Base-by-base conservation (phyloP, 1,139 yeast species). In the Maudiozyma humilis region DNA sequence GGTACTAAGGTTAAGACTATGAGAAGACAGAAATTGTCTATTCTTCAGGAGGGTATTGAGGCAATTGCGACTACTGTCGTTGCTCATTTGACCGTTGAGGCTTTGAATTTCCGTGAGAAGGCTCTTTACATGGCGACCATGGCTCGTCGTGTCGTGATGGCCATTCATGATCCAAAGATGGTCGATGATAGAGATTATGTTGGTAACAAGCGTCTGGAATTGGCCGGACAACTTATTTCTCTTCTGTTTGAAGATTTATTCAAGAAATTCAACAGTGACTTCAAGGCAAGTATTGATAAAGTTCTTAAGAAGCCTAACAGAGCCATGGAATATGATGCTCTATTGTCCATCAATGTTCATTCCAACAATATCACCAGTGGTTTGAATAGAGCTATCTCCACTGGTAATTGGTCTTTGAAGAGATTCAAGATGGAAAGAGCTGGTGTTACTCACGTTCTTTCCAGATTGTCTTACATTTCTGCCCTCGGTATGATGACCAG, bases 401-500 rank as follows among this genome's bases (percentile, higher is more conserved):
- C 99, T 0, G 99, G 99, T 55, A 91, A 91, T 63, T 91, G 99
- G 99, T 87, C 96, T 1, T 74, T 91, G 62, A 91, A 91, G 67
- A 87, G 99, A 70, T 91, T 91, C 73, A 91, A 89, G 81, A 91
- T 91, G 99, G 98, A 93, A 69, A 79, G 98, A 51, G 98, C 99
- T 0, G 99, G 99, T 68, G 98, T 91, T 41, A 93, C 99, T 3
- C 98, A 91, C 63, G 97, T 91, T 38, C 71, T 91, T 45, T 82
- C 94, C 47, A 75, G 99, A 60, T 71, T 91, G 47, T 85, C 95
- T 29, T 91, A 88, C 63, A 91, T 91, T 43, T 82, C 95, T 10
- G 99, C 98, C 0, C 71, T 91, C 50, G 99, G 99, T 57, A 91
- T 91, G 99, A 91, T 91, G 99, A 91, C 99, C 14, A 85, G 99